These are phyloP conservation scores for Solanum infundibuliforme DNA, from an alignment of 257 asterid species.

Conservation along the genomic window DNA sequence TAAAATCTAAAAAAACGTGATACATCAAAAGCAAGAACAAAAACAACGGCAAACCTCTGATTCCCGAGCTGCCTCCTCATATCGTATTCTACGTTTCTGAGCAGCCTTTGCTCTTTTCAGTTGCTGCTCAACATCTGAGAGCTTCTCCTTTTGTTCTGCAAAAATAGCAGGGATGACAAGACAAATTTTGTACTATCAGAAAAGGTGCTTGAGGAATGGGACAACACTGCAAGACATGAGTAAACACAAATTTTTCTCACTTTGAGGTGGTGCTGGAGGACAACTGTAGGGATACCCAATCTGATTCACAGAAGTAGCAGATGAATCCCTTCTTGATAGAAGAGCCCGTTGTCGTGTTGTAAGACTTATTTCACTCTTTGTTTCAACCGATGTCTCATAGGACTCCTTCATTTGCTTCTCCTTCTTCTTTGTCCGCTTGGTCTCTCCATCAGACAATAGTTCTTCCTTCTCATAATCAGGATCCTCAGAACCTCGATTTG, in stretches of 20 bases:
- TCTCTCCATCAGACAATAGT: constrained; percentile 37
- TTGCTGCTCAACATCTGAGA: constrained; percentile 34
- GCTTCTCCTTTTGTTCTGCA: constrained; percentile 34
- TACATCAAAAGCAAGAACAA: not conserved
- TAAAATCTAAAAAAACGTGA: not conserved
- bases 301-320: constrained; percentile 15
- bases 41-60: constrained; percentile 19
- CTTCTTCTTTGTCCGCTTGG: constrained; percentile 35
- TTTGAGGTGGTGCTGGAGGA: constrained; percentile 31
- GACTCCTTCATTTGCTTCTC: constrained; percentile 50
- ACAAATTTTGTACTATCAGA: not conserved
- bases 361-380: constrained; percentile 61
- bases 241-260: constrained; percentile 10
- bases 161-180: not conserved
- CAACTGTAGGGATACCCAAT: constrained; percentile 33
- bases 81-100: constrained; percentile 28
- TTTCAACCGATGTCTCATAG: constrained; percentile 47
- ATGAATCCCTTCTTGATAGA: constrained; percentile 23
- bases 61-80: constrained; percentile 34
- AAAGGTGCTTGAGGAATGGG: not conserved
- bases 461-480: constrained; percentile 35
- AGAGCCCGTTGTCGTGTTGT: constrained; percentile 76
- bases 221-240: not conserved
- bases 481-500: constrained; percentile 37
- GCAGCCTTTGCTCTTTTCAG: constrained; percentile 32